These are phyloP conservation scores for Fonsecaea nubica DNA, from an alignment of 2,329 filamentous ascomycete genomes.

Conservation along the genomic window DNA sequence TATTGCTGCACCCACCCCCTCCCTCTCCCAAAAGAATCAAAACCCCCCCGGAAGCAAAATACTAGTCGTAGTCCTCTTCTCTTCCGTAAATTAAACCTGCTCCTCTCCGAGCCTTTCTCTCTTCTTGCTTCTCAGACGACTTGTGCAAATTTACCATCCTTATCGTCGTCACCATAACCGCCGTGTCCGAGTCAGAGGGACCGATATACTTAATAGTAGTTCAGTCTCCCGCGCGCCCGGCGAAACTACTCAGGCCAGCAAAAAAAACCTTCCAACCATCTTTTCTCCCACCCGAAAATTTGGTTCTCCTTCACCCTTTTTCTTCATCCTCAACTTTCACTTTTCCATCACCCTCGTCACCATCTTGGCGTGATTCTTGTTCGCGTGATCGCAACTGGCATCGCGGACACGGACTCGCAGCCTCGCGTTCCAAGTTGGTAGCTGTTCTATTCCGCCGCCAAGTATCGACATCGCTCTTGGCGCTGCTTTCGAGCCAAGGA, in stretches of 20 bases:
- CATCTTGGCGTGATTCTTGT: neutral
- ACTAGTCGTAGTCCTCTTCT: conserved; percentile 2
- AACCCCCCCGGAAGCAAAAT: neutral
- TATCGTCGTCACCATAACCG: neutral
- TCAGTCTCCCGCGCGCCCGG: conserved; percentile 2
- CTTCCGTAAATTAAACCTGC: conserved; percentile 1
- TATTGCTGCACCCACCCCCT: neutral
- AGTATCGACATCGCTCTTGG: conserved; percentile 15
- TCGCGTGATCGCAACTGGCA: conserved; percentile 3
- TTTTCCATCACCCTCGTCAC: conserved; percentile 13
- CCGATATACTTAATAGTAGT: conserved; percentile 13
- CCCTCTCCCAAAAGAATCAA: neutral
- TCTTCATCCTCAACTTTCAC: conserved; percentile 19
- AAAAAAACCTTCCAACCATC: conserved; percentile 8
- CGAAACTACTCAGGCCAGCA: conserved; percentile 11
- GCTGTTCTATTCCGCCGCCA: conserved; percentile 11
- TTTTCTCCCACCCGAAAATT: conserved; percentile 19
- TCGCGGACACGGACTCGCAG: neutral
- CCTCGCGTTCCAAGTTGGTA: conserved; percentile 16
- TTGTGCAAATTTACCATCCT: neutral
- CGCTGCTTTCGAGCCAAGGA: conserved; percentile 14
- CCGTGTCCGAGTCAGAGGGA: neutral
- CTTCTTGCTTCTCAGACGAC: neutral
- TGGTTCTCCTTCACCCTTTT: conserved; percentile 11
- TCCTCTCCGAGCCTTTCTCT: neutral